Base-by-base conservation (phyloP, 257 asterid species). In the Fraxinus quadrangulata region DNA sequence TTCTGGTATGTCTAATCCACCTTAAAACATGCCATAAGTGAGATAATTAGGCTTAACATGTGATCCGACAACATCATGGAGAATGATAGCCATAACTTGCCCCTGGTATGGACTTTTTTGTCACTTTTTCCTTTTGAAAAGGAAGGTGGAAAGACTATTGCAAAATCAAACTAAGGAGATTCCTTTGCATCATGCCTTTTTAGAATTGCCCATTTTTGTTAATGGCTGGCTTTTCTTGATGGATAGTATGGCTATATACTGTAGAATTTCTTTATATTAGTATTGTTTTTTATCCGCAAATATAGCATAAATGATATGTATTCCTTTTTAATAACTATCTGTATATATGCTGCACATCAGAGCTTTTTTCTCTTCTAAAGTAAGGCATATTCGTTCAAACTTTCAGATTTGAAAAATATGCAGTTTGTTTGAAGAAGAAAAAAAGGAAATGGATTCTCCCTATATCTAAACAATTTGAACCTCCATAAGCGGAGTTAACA, bases 211-310 rank as follows among this genome's bases (percentile, higher is more conserved):
- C 37, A 69, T 34, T 77, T 79, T 76, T 74, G 81, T 79, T 77
- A 16, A 74, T 81, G 61, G 51, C 78, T 59, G 75, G 67, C 66
- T 42, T 56, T 72, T 76, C 63, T 28, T 70, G 79, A 61, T 23
- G 26, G 70, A 73, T 45, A 31, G 37, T 68, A 47, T 56, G 71
- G 83, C 40, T 85, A 85, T 83, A 86, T 73, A 83, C 74, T 78
- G 73, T 85, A 72, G 71, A 8, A 54, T 40, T 8, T 11, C 30
- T 63, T 56, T 19, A 56, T 56, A 56, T n/a, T 19, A 56, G 21
- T 6, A 56, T 56, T 56, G 24, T 17, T 56, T 19, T 37, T 56
- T 19, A n/a, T 56, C 26, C 7, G 11, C 26, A 54, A 5, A 5
- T n/a, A 17, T 7, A 54, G 3, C 23, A n/a, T n/a, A 54, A 19